Evolutionary conservation across 352 stramenopile genomes (phyloP).

Genomic region (Globisporangium recalcitrans): DNA sequence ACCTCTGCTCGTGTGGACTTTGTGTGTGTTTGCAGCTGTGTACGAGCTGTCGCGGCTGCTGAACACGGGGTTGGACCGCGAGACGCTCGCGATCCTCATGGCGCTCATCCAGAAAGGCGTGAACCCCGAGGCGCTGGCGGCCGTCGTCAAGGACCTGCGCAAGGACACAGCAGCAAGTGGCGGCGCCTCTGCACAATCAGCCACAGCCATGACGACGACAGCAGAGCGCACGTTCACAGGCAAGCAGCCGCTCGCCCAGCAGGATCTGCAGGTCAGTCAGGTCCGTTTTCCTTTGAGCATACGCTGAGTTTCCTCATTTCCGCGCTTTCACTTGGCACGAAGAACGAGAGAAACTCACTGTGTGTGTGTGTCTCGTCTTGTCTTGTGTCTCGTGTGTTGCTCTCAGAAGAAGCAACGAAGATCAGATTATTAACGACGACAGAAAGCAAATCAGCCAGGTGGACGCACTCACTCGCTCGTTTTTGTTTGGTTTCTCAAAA

Average conservation of each 20-base stretch:
- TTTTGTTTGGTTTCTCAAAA: background rate
- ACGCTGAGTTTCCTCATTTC: slow-evolving; percentile 4
- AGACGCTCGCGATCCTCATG: slow-evolving; percentile 86
- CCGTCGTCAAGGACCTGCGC: slow-evolving; percentile 88
- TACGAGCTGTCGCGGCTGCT: slow-evolving; percentile 89
- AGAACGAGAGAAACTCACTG: background rate
- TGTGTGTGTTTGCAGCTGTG: slow-evolving; percentile 42
- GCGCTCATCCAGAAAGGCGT: slow-evolving; percentile 86
- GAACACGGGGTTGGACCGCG: slow-evolving; percentile 87
- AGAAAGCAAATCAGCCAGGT: background rate
- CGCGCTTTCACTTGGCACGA: background rate
- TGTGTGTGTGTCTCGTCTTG: slow-evolving; percentile 14
- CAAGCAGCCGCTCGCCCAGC: slow-evolving; percentile 42
- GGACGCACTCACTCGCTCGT: background rate
- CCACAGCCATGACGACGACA: slow-evolving; percentile 10
- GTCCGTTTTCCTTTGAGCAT: slow-evolving; percentile 29
- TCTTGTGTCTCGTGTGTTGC: slow-evolving; percentile 11
- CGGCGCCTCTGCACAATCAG: background rate
- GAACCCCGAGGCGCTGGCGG: slow-evolving; percentile 85
- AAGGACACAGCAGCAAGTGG: slow-evolving; percentile 42
- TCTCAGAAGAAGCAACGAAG: slow-evolving; percentile 52
- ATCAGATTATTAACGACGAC: slow-evolving; percentile 33
- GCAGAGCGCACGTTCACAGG: slow-evolving; percentile 30
- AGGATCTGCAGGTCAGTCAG: slow-evolving; percentile 67
- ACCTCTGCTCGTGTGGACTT: background rate